Evolutionary conservation across 495 filamentous ascomycete species (phyloP), one percentile per base, ranked within the genome.

Genomic region (Lindgomyces ingoldianus): DNA sequence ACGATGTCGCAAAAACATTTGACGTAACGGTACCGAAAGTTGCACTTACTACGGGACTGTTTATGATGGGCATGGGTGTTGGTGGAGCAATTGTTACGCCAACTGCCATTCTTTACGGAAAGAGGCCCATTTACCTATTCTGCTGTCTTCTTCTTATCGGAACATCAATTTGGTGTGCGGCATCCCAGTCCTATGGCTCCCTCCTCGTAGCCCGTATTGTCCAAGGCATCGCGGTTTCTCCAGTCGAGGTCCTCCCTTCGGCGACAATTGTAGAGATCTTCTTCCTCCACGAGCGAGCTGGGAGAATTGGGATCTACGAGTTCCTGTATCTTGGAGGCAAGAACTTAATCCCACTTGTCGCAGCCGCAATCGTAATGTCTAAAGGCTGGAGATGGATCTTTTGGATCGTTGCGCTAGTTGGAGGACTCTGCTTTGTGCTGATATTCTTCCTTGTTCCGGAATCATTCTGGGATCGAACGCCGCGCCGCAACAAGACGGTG

Each of bases 221-320:
- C 57, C 88, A 91, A 74, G 93, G 93, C 9, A 80, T 98, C 39
- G 88, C 91, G 0, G 89, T 96, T 41, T 90, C 86, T 62, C 90
- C 92, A 0, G 90, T 93, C 18, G 93, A 98, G 75, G 92, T 90
- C 68, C 81, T 98, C 52, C 93, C 93, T 0, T 95, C 91, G 2
- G 93, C 93, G 14, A 95, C 91, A 0, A 91, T 96, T 65, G 91
- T 91, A 6, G 93, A 98, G 74, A 96, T 96, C 63, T 98, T 90
- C 77, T 96, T 96, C 72, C 78, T 96, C 19, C 93, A 96, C 64
- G 93, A 96, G 76, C 81, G 93, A 39, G 93, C 93, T 1, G 96
- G 91, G 71, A 87, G 93, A 10, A 84, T 98, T 33, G 93, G 93
- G n/a, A 91, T 96, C 24, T 98, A 98, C 73, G 96, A 92, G 0